A percentile compares a stretch with the other conserved stretches of the same genome.
Evolutionary conservation across 441 rosid species (phyloP).

Genomic region (Populus hybrid): DNA sequence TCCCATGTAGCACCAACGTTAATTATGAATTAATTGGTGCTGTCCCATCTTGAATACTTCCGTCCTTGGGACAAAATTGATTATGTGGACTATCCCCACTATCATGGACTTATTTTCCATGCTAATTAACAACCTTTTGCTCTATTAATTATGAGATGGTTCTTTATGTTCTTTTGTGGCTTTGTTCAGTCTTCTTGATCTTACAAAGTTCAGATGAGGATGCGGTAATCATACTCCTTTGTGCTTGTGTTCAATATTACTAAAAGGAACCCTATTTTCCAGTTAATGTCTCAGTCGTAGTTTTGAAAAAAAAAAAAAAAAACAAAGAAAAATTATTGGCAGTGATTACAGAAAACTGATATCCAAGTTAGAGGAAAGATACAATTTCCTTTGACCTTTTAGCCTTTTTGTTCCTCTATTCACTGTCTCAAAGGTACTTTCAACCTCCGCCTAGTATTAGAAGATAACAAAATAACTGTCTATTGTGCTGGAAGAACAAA

Average conservation of each 20-base stretch:
- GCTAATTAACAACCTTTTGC: background rate
- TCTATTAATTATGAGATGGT: background rate
- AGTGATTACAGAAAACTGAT: background rate
- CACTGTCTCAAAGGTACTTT: background rate
- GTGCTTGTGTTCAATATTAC: background rate
- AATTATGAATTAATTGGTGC: background rate
- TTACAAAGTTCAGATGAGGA: background rate
- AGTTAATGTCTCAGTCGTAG: background rate
- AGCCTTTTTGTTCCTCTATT: background rate
- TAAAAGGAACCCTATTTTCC: background rate
- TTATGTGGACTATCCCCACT: background rate
- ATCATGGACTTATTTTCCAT: background rate
- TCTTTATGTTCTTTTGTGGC: background rate
- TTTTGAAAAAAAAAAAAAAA: background rate
- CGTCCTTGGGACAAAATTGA: background rate
- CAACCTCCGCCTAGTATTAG: background rate
- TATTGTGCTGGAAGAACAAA: constrained; percentile 5
- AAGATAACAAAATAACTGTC: background rate
- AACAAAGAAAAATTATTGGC: background rate
- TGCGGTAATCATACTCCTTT: background rate
- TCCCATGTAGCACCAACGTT: background rate
- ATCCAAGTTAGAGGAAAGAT: background rate
- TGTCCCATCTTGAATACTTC: background rate
- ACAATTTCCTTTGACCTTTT: background rate
- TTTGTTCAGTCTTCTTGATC: background rate